Evolutionary conservation across 2,329 filamentous ascomycete species (phyloP).

Genomic region (Colletotrichum sp.): DNA sequence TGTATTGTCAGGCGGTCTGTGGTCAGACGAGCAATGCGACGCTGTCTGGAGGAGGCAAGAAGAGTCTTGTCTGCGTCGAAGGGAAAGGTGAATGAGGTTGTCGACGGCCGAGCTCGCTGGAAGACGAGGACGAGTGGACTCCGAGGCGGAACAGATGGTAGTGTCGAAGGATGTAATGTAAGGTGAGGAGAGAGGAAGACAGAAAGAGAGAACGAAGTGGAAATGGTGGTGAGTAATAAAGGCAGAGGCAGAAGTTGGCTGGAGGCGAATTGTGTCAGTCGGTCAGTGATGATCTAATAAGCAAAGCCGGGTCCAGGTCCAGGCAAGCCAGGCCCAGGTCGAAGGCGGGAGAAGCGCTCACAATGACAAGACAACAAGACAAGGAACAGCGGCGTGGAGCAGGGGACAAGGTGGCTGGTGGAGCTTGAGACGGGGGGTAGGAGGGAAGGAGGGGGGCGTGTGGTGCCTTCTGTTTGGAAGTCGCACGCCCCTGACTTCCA

Average conservation of each 20-base stretch:
- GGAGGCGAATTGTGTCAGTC: constrained; percentile 21
- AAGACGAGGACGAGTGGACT: background rate
- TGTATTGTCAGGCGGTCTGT: background rate
- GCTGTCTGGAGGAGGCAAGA: background rate
- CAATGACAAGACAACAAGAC: constrained; percentile 20
- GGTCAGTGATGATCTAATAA: constrained; percentile 23
- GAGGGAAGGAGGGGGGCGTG: background rate
- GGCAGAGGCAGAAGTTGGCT: constrained; percentile 7
- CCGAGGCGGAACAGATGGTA: background rate
- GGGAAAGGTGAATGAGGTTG: background rate
- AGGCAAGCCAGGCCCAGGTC: constrained; percentile 16
- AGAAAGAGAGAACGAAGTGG: background rate
- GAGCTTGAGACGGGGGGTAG: background rate
- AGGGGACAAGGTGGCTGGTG: constrained; percentile 21
- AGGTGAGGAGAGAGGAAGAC: background rate
- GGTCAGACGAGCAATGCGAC: background rate
- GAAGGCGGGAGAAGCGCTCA: constrained; percentile 22
- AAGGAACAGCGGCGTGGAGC: constrained; percentile 15
- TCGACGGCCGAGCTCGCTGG: background rate
- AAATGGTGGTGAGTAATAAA: constrained; percentile 10
- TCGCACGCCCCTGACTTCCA: background rate
- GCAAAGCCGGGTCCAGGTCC: constrained; percentile 10
- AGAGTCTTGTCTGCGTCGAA: background rate
- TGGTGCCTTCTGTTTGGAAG: background rate
- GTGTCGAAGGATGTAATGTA: background rate